Conservation (phyloP, 805 yeast genomes). For the Metschnikowia colocasiae region DNA sequence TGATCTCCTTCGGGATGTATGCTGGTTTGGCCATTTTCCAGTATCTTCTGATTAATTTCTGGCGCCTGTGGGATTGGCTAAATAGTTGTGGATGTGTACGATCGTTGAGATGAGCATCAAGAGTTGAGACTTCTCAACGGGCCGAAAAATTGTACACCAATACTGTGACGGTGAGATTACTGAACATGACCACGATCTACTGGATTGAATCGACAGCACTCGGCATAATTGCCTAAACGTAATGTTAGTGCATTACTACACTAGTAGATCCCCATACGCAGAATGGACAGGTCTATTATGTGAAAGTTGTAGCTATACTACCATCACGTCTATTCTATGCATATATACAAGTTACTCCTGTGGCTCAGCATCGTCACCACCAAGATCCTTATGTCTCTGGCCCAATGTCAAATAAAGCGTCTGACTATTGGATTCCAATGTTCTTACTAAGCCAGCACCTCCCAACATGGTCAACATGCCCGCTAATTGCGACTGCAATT, state of each 20-base stretch:
- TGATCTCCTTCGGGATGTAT: conserved; percentile 7
- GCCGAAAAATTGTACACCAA: neutral
- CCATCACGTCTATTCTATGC: conserved; percentile 2
- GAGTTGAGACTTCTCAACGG: neutral
- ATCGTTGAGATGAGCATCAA: conserved; percentile 4
- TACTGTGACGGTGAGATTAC: no score
- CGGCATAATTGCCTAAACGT: no score
- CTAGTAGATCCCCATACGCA: no score
- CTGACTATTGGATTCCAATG: conserved; percentile 68
- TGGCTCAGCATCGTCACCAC: conserved; percentile 13
- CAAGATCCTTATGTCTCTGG: conserved; percentile 48
- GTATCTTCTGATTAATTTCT: neutral
- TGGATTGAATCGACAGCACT: no score
- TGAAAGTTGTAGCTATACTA: no score
- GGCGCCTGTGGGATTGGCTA: neutral
- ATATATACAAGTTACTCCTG: conserved; percentile 10
- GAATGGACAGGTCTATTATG: no score
- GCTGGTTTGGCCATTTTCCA: conserved; percentile 14
- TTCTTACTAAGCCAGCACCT: conserved; percentile 84
- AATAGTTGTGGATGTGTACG: neutral
- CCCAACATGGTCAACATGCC: conserved; percentile 81
- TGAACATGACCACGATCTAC: no score
- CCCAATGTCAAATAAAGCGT: conserved; percentile 72
- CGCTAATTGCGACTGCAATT: conserved; percentile 75
- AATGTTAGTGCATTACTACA: no score